Percentiles rank a stretch among this genome's conserved stretches.
phyloP scores from a whole-genome alignment of 202 grass and related monocot species.

The Digitaria exilis region DNA sequence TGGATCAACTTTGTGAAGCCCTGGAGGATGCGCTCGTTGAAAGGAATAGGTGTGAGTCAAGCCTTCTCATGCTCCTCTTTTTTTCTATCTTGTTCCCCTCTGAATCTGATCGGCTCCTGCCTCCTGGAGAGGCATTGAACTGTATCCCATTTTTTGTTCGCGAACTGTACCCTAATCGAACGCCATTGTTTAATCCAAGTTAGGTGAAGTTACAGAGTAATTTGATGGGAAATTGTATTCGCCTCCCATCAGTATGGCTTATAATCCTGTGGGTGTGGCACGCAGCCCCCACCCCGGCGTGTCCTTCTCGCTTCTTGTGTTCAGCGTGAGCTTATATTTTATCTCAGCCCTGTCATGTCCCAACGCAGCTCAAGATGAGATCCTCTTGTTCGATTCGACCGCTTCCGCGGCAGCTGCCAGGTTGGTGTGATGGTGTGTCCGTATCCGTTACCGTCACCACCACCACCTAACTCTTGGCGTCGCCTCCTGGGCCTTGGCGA shows the following conservation, averaged over 20 bases:
- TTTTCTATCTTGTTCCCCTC: too few relatives aligned
- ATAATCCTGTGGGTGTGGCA: too few relatives aligned
- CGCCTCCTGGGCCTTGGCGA: too few relatives aligned
- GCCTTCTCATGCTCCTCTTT: too few relatives aligned
- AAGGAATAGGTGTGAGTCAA: not conserved
- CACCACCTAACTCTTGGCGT: not conserved
- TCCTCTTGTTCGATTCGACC: constrained; percentile 2
- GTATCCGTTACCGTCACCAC: not conserved
- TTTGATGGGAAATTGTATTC: not conserved
- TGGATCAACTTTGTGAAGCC: not conserved
- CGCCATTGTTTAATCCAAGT: not conserved
- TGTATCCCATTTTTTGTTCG: not conserved
- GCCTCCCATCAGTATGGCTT: not conserved
- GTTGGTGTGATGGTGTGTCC: not conserved
- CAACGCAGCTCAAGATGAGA: not conserved
- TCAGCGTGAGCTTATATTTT: not conserved
- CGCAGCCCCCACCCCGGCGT: not conserved
- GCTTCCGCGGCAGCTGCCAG: too few relatives aligned
- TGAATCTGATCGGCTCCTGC: too few relatives aligned
- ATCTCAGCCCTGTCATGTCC: not conserved
- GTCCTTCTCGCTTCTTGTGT: not conserved
- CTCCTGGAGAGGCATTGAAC: too few relatives aligned
- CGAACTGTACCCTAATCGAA: not conserved
- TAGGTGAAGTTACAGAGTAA: not conserved
- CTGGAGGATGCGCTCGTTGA: not conserved